Percentiles rank a stretch among this genome's conserved stretches.
These are phyloP conservation scores for Penicillium daleae DNA, from an alignment of 495 filamentous ascomycete species.

Conservation along the genomic window DNA sequence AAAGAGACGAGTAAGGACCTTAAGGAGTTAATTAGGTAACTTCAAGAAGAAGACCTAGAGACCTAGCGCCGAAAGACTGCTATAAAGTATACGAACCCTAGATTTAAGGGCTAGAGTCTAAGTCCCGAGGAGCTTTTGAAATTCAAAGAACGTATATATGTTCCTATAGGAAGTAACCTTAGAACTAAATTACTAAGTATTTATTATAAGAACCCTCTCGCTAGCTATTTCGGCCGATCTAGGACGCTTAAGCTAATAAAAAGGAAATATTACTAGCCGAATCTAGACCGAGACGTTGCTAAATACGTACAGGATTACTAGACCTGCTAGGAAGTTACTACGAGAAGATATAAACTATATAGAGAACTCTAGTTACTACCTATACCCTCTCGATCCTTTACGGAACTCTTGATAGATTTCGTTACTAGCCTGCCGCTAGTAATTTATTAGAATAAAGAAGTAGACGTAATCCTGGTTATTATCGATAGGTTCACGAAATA, in stretches of 20 bases:
- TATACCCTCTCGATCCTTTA: no score
- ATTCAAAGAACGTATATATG: neutral
- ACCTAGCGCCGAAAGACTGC: neutral
- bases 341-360: neutral
- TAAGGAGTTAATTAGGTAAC: neutral
- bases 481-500: no score
- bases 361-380: no score
- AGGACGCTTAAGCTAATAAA: neutral
- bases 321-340: neutral
- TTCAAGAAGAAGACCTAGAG: neutral
- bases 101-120: neutral
- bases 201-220: constrained; percentile 2
- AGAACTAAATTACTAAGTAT: neutral
- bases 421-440: neutral
- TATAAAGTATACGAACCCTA: neutral
- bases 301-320: neutral
- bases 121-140: neutral
- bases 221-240: neutral
- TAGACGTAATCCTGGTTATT: no score
- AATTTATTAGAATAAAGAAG: no score
- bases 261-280: neutral
- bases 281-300: neutral
- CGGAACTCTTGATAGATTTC: no score
- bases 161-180: neutral
- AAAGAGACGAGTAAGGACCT: neutral